Evolutionary conservation across 225 moss, liverwort and hornwort genomes (phyloP).

Genomic region (Anthoceros angustus): DNA sequence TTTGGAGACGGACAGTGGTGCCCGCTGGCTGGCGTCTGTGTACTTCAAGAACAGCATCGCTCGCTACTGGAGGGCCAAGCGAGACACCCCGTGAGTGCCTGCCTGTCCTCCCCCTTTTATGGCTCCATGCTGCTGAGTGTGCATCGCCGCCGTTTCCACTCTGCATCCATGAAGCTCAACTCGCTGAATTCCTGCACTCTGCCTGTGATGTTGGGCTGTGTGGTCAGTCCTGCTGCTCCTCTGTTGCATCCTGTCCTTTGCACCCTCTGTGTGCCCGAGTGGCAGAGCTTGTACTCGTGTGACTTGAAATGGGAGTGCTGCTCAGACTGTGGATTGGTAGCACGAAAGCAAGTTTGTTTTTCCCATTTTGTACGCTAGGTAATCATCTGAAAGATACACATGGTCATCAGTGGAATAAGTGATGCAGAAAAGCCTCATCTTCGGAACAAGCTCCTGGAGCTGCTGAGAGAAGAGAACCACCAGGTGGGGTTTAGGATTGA

Average conservation of each 20-base stretch:
- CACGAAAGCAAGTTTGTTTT: neutral
- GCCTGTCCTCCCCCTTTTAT: no score
- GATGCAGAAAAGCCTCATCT: slow-evolving; percentile 97
- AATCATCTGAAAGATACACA: neutral
- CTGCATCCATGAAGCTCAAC: no score
- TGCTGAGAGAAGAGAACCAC: slow-evolving; percentile 92
- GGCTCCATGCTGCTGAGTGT: no score
- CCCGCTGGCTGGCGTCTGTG: slow-evolving; percentile 96
- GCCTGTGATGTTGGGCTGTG: no score
- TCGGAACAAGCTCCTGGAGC: slow-evolving; percentile 67
- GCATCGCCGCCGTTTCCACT: no score
- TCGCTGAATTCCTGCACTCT: no score
- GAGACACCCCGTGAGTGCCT: slow-evolving; percentile 79
- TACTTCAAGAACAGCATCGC: slow-evolving; percentile 99
- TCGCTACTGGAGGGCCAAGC: slow-evolving; percentile 90
- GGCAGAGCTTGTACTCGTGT: no score
- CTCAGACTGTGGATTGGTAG: neutral
- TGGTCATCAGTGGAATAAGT: slow-evolving; percentile 69
- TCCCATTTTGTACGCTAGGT: no score
- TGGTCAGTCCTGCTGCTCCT: no score
- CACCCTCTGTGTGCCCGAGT: no score
- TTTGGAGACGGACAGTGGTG: slow-evolving; percentile 88
- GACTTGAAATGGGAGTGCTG: neutral
- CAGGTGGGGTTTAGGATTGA: slow-evolving; percentile 33
- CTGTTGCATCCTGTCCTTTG: no score